These are phyloP conservation scores for Phialemonium atrogriseum DNA, from an alignment of 2,329 filamentous ascomycete species.

Conservation along the genomic window DNA sequence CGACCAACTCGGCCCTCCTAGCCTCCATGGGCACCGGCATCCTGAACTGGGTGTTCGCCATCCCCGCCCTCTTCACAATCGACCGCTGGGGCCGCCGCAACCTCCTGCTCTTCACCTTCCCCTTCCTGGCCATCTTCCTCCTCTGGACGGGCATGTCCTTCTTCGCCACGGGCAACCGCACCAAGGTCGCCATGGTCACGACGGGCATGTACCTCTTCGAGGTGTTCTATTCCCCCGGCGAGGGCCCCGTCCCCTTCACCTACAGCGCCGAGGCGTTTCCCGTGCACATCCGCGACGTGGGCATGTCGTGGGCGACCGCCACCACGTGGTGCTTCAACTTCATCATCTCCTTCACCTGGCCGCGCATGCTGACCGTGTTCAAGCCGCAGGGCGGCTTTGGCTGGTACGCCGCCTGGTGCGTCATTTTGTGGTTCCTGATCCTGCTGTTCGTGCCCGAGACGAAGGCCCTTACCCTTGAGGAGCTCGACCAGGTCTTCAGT, in stretches of 20 bases:
- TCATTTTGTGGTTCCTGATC: slow-evolving; percentile 34
- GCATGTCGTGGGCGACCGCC: slow-evolving; percentile 50
- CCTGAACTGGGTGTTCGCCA: slow-evolving; percentile 57
- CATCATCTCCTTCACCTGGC: slow-evolving; percentile 36
- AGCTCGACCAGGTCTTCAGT: slow-evolving; percentile 26
- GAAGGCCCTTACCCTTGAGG: slow-evolving; percentile 28
- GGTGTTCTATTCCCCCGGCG: slow-evolving; percentile 49
- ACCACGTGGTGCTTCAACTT: slow-evolving; percentile 41
- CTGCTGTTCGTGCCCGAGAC: slow-evolving; percentile 29
- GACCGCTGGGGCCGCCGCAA: slow-evolving; percentile 60
- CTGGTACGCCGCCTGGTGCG: slow-evolving; percentile 41
- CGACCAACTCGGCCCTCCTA: too few relatives aligned
- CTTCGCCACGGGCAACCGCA: slow-evolving; percentile 25
- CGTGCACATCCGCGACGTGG: slow-evolving; percentile 51
- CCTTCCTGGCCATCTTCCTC: slow-evolving; percentile 48
- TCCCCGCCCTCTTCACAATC: slow-evolving; percentile 57
- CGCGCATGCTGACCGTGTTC: slow-evolving; percentile 32
- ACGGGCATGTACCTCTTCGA: slow-evolving; percentile 40
- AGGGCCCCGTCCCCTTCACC: slow-evolving; percentile 56
- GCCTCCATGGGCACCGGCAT: slow-evolving; percentile 57
- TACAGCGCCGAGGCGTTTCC: slow-evolving; percentile 62
- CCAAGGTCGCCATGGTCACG: slow-evolving; percentile 34
- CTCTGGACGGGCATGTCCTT: slow-evolving; percentile 39
- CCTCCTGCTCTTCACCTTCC: slow-evolving; percentile 55
- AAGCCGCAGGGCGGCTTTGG: slow-evolving; percentile 38